Percentiles rank a stretch among this genome's conserved stretches.
phyloP scores from a whole-genome alignment of 169 alveolate genomes.

The Neospora caninum region DNA sequence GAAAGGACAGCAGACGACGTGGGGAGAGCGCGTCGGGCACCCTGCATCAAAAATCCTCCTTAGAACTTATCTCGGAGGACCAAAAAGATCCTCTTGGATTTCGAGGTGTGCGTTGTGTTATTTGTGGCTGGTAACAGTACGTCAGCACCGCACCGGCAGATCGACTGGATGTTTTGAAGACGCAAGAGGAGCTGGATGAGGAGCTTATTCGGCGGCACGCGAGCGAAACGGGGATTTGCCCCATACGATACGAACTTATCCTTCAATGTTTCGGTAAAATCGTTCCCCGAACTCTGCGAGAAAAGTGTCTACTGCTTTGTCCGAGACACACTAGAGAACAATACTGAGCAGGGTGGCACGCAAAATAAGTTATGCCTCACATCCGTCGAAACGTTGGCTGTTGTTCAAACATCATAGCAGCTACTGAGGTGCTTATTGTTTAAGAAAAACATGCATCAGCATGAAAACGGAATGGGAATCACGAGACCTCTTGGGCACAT shows the following conservation, averaged over 20 bases:
- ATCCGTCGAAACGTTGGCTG: neutral
- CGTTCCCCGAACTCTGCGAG: neutral
- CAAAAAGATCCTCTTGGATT: neutral
- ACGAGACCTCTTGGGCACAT: no score
- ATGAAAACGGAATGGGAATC: no score
- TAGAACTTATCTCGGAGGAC: no score
- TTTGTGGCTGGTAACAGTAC: conserved; percentile 3
- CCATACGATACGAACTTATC: conserved; percentile 63
- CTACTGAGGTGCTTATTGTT: no score
- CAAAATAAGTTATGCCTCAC: no score
- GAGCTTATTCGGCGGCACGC: conserved; percentile 63
- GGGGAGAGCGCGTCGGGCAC: no score
- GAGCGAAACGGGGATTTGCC: conserved; percentile 65
- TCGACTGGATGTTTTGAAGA: conserved; percentile 64
- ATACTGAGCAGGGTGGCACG: neutral
- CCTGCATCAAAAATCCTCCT: neutral
- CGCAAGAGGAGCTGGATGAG: conserved; percentile 59
- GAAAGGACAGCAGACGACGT: neutral
- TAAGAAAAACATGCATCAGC: no score
- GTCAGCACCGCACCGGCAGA: conserved; percentile 66
- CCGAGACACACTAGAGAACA: neutral
- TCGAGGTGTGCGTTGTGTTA: neutral
- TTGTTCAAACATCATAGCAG: neutral
- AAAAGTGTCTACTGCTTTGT: no score
- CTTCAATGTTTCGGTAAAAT: conserved; percentile 64